Base-by-base conservation (phyloP, 1,284 basidiomycete genomes). In the Bondarzewia mesenterica region DNA sequence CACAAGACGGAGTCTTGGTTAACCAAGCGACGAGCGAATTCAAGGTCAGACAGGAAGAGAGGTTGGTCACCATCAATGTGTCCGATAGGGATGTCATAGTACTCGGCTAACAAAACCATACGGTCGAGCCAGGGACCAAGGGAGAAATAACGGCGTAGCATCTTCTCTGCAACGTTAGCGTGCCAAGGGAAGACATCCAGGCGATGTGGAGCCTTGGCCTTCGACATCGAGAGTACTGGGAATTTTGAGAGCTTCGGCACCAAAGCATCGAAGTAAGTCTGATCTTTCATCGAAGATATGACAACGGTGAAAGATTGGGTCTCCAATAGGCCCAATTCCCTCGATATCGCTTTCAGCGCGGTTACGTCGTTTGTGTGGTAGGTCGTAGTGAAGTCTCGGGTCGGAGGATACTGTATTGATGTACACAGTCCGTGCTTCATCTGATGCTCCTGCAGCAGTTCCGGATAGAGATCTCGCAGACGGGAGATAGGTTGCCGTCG, bases 31-130 rank as follows among this genome's bases (percentile, higher is more conserved):
- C 94, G 82, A 0, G 95, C 90, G 61, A 97, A 95, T 56, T 86
- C 89, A 51, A 99, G 76, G 58, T 99, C 96, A 2, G 93, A 83
- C 26, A 96, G 74, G 57, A 89, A 78, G 16, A 97, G 69, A 1
- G 92, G 85, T 44, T 93, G 85, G 60, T 99, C 95, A 6, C 87
- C 83, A 43, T 93, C 91, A 44, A 99, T 77, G 63, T 99, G 94
- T 3, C 85, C 91, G 8, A 98, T 70, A 0, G 96, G 96, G 8
- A 98, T 74, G 63, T 98, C 90, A 60, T 93, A 96, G 60, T 96
- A 94, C 52, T 88, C 78, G 0, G 95, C 89, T 41, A 95, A 77
- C 10, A 87, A 77, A 15, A 92, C 75, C 57, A 87, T 79, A n/a
- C 85, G 77, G 53, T 86, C 81, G 35, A 99, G 68, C 89, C 91